phyloP scores from a whole-genome alignment of 75 land plant genomes.

The Sequoia sempervirens region DNA sequence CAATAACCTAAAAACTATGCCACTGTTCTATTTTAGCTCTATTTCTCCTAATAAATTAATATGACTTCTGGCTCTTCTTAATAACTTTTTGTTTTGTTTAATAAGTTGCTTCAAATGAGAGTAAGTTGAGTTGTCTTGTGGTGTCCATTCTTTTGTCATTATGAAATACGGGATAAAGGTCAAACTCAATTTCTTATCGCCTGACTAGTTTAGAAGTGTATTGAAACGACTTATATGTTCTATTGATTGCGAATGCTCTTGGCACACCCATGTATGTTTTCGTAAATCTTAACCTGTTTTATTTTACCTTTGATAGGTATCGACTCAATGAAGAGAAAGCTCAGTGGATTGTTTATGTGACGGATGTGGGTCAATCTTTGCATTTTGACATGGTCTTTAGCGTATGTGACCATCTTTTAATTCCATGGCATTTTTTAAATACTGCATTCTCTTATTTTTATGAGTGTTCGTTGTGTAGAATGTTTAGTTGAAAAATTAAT shows the following conservation, averaged over 20 bases:
- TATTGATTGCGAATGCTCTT: not conserved
- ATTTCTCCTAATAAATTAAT: not conserved
- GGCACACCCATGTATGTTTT: not conserved
- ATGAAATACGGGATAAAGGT: not conserved
- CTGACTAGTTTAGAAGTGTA: not conserved
- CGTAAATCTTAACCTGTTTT: not conserved
- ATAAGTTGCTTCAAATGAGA: not conserved
- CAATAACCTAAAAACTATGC: not conserved
- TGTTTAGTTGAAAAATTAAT: not conserved
- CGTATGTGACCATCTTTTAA: slow-evolving; percentile 30
- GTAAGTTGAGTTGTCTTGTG: not conserved
- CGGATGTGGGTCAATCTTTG: slow-evolving; percentile 82
- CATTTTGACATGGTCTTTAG: slow-evolving; percentile 93
- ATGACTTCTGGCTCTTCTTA: not conserved
- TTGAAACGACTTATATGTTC: not conserved
- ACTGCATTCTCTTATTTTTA: not conserved
- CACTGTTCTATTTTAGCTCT: not conserved
- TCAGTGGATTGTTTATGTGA: slow-evolving; percentile 88
- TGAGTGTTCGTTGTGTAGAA: not conserved
- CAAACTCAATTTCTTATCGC: not conserved
- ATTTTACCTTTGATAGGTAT: slow-evolving; percentile 17
- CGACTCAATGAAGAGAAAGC: slow-evolving; percentile 71
- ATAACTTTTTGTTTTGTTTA: not conserved
- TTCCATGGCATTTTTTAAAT: not conserved
- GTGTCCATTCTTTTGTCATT: not conserved